These are phyloP conservation scores for Suillus lakei DNA, from an alignment of 768 basidiomycete genomes.

Conservation along the genomic window DNA sequence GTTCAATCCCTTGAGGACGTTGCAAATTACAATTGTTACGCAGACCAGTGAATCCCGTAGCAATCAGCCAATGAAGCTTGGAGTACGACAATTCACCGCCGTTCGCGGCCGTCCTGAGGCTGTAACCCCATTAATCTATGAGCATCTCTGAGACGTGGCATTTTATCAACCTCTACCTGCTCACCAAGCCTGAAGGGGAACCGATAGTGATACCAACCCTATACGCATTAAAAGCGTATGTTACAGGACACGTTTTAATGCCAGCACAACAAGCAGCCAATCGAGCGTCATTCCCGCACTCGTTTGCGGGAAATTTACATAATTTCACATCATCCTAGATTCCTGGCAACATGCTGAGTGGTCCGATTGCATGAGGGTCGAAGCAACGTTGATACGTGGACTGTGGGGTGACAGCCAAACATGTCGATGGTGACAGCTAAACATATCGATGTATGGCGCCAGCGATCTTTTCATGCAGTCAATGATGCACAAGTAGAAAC, in stretches of 20 bases:
- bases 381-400: neutral
- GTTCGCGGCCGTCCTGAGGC: neutral
- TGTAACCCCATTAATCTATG: neutral
- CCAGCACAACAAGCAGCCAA: neutral
- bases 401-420: neutral
- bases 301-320: neutral
- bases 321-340: neutral
- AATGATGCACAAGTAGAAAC: neutral
- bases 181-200: neutral
- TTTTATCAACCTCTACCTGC: neutral
- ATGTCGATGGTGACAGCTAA: neutral
- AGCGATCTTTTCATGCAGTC: neutral
- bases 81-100: too few species aligned
- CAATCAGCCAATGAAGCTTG: neutral
- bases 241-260: neutral
- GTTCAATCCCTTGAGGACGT: neutral
- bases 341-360: neutral
- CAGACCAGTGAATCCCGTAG: neutral
- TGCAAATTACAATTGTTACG: neutral
- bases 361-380: neutral
- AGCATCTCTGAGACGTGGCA: neutral
- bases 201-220: neutral
- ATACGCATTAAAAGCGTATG: neutral
- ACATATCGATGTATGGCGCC: neutral
- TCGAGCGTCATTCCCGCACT: neutral